Percentiles rank a stretch among this genome's conserved stretches.
Evolutionary conservation across 768 basidiomycete genomes (phyloP).

Genomic region (Lactifluus piperatus): DNA sequence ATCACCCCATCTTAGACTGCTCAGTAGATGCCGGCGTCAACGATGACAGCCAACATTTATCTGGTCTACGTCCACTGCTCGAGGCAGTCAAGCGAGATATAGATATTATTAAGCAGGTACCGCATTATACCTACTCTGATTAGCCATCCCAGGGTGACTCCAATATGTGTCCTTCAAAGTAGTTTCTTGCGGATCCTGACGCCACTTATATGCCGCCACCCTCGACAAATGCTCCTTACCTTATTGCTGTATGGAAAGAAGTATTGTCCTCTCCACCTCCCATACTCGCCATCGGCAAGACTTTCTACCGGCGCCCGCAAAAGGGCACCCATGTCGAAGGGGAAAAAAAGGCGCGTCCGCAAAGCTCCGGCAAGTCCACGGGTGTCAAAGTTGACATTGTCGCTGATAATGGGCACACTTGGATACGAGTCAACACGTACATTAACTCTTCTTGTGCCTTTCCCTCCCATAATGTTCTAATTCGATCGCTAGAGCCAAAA

Average conservation of each 20-base stretch:
- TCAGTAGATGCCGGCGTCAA: slow-evolving; percentile 22
- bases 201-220: slow-evolving; percentile 40
- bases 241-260: slow-evolving; percentile 78
- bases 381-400: slow-evolving; percentile 74
- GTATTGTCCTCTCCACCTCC: slow-evolving; percentile 51
- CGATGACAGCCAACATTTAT: slow-evolving; percentile 22
- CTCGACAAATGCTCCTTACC: slow-evolving; percentile 74
- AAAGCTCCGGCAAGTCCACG: slow-evolving; percentile 12
- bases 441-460: slow-evolving; percentile 26
- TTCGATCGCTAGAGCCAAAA: slow-evolving; percentile 50
- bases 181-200: slow-evolving; percentile 49
- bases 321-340: background rate
- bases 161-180: slow-evolving; percentile 30
- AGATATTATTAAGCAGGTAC: slow-evolving; percentile 34
- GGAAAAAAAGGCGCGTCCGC: slow-evolving; percentile 11
- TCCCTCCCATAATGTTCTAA: slow-evolving; percentile 1
- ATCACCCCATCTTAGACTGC: slow-evolving; percentile 31
- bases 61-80: slow-evolving; percentile 34
- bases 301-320: slow-evolving; percentile 29
- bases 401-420: slow-evolving; percentile 60
- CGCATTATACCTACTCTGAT: slow-evolving; percentile 10
- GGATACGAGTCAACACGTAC: slow-evolving; percentile 87
- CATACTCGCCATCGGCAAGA: slow-evolving; percentile 50
- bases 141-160: slow-evolving; percentile 7
- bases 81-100: slow-evolving; percentile 39